A percentile compares a stretch with the other conserved stretches of the same genome.
These are phyloP conservation scores for Gossypium turneri DNA, from an alignment of 345 rosid genomes.

Conservation along the genomic window DNA sequence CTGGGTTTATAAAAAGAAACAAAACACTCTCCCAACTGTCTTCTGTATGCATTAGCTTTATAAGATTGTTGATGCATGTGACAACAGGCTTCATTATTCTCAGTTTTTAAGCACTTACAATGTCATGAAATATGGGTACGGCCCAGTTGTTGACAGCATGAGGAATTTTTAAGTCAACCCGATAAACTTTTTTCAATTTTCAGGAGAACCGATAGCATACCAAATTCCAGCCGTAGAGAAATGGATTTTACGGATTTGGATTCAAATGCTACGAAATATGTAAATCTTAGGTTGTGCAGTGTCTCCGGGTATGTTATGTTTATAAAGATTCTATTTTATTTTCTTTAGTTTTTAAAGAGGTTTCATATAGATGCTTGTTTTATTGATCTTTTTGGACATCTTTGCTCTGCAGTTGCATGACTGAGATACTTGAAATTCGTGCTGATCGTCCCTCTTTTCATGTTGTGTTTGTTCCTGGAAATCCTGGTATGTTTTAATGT, in stretches of 20 bases:
- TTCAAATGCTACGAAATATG: constrained; percentile 30
- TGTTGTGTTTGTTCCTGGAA: constrained; percentile 77
- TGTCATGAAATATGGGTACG: not conserved
- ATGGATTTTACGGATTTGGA: constrained; percentile 40
- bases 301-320: constrained; percentile 50
- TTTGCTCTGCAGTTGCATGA: constrained; percentile 40
- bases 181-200: not conserved
- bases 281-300: constrained; percentile 47
- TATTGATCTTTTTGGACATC: constrained; percentile 12
- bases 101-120: not conserved
- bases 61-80: constrained; percentile 1
- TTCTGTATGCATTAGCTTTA: not conserved
- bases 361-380: not conserved
- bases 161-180: not conserved
- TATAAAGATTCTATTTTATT: not conserved
- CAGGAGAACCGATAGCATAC: constrained; percentile 17
- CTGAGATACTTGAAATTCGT: constrained; percentile 65
- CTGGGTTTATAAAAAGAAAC: not conserved
- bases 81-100: not conserved
- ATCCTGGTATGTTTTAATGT: constrained; percentile 51
- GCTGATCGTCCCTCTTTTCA: constrained; percentile 57
- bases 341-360: not conserved
- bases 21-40: no score
- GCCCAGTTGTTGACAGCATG: not conserved
- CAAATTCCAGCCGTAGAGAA: constrained; percentile 17